Evolutionary conservation across 306 rosid species (phyloP), one percentile per base, ranked within the genome.

Genomic region (Cyclanthera cordifolia): DNA sequence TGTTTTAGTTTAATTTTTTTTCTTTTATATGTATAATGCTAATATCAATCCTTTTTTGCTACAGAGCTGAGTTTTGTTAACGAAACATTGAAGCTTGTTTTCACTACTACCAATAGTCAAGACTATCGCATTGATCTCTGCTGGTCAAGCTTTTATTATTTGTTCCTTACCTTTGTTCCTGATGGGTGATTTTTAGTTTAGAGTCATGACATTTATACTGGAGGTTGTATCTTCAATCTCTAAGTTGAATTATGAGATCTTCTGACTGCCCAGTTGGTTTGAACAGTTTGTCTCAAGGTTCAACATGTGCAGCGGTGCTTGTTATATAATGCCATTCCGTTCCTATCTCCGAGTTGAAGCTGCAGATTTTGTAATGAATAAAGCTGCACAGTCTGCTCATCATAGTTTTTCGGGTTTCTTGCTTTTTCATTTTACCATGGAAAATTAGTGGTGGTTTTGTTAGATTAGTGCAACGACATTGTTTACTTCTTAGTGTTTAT

Each of bases 361-460:
- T 49, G 39, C 48, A 71, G 81, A 69, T 70, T 82, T 79, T 70
- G 82, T 74, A 73, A 82, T 82, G 75, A 90, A 90, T 90, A 93
- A 86, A 77, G 85, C 86, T 70, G 80, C 76, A 84, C 86, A 76
- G 85, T 85, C 75, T 78, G 65, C 81, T 82, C 90, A 84, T 83
- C 90, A 73, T 75, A 83, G 72, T 53, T 67, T 55, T 76, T 88
- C 81, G 84, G 88, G 84, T 82, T 72, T 85, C 79, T 74, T 83
- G 81, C 88, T 72, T 32, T 48, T 73, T 76, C 84, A 72, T 73
- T 76, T 77, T 57, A 70, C 80, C 82, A 76, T 79, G 73, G 81
- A 82, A 85, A 41, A 83, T 85, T 93, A 84, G 86, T 79, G 99
- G 84, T 89, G 82, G 90, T 69, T 78, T 82, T 77, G 80, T 83